phyloP scores from a whole-genome alignment of 2,329 filamentous ascomycete genomes.

The Colletotrichum falcatum region DNA sequence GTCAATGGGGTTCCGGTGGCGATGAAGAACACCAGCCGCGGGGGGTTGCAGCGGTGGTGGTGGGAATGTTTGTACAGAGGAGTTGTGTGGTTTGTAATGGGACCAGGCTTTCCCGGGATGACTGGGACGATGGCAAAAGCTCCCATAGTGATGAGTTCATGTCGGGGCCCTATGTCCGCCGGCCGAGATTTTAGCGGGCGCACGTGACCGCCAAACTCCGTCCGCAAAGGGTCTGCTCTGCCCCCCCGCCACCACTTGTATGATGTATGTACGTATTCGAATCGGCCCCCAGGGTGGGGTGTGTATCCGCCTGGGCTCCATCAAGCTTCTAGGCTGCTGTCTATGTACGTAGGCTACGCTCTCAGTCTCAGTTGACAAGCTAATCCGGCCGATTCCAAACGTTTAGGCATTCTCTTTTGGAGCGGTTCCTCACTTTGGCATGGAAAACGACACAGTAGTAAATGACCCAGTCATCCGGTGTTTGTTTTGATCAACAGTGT shows the following conservation, averaged over 20 bases:
- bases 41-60: conserved; percentile 1
- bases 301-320: neutral
- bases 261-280: no score
- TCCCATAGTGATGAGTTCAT: conserved; percentile 39
- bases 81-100: conserved; percentile 31
- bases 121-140: conserved; percentile 39
- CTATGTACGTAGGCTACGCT: neutral
- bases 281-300: neutral
- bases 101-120: conserved; percentile 18
- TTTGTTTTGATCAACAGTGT: conserved; percentile 6
- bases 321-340: conserved; percentile 1
- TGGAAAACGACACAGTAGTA: neutral
- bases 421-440: neutral
- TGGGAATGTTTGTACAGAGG: conserved; percentile 14
- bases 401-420: neutral
- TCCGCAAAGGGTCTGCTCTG: neutral
- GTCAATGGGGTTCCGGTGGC: neutral
- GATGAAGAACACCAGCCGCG: conserved; percentile 18
- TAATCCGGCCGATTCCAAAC: neutral
- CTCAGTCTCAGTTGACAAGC: neutral
- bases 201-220: conserved; percentile 36
- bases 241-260: no score
- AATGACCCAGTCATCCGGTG: neutral
- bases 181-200: conserved; percentile 32
- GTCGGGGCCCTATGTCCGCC: conserved; percentile 16